These are phyloP conservation scores for Kuraishia cidri DNA, from an alignment of 805 yeast species.

Conservation along the genomic window DNA sequence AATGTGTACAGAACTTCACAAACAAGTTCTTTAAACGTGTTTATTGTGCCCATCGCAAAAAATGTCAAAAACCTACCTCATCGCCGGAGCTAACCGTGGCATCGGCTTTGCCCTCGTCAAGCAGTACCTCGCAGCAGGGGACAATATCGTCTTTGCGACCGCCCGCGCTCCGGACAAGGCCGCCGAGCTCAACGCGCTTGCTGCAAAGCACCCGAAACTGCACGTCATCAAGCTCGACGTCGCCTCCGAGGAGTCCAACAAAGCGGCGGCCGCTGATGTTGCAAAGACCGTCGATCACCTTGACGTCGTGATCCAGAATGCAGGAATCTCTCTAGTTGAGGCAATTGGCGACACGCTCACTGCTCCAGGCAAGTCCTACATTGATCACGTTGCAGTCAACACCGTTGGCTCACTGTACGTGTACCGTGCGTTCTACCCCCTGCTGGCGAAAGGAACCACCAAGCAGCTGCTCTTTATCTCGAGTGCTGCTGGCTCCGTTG, in stretches of 20 bases:
- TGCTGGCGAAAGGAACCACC: conserved; percentile 8
- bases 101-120: conserved; percentile 2
- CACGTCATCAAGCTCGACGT: background rate
- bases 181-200: background rate
- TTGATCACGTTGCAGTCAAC: conserved; percentile 11
- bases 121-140: background rate
- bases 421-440: conserved; percentile 11
- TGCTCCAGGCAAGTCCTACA: background rate
- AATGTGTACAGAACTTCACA: too few relatives aligned
- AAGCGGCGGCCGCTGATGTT: conserved; percentile 1
- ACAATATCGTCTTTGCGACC: conserved; percentile 1
- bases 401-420: conserved; percentile 14
- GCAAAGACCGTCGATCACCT: background rate
- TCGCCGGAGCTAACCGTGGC: conserved; percentile 4
- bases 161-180: conserved; percentile 1
- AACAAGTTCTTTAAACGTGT: too few relatives aligned
- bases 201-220: background rate
- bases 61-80: conserved; percentile 2
- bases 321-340: background rate
- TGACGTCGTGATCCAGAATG: conserved; percentile 1
- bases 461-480: conserved; percentile 18
- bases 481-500: conserved; percentile 15
- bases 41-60: too few relatives aligned
- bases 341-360: background rate
- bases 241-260: background rate